These are phyloP conservation scores for Mercurialis annua DNA, from an alignment of 345 rosid species.

Conservation along the genomic window DNA sequence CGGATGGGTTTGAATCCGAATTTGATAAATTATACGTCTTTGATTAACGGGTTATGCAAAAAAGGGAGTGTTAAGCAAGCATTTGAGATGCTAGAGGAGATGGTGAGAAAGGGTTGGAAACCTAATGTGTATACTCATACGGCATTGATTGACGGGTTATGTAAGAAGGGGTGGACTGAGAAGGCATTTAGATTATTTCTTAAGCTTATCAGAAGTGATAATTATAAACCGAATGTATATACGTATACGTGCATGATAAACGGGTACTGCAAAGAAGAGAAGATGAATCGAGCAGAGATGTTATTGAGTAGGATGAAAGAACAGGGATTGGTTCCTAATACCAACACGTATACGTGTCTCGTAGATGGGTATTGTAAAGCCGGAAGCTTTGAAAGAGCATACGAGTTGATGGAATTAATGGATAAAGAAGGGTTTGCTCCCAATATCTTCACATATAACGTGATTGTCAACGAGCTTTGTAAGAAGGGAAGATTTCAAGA, in stretches of 20 bases:
- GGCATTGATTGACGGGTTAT: constrained; percentile 68
- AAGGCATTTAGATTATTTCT: constrained; percentile 84
- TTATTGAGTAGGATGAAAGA: constrained; percentile 74
- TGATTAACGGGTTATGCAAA: constrained; percentile 77
- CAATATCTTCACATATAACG: constrained; percentile 63
- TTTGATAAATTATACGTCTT: constrained; percentile 68
- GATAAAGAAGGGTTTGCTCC: constrained; percentile 53
- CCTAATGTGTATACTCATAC: constrained; percentile 88
- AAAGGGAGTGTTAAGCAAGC: constrained; percentile 84
- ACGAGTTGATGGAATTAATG: constrained; percentile 71
- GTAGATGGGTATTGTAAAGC: constrained; percentile 69
- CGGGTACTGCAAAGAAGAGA: constrained; percentile 77
- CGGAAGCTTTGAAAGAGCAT: constrained; percentile 66
- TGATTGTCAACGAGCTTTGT: constrained; percentile 53
- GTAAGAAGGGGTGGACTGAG: constrained; percentile 93
- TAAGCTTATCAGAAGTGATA: constrained; percentile 76
- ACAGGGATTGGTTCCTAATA: constrained; percentile 71
- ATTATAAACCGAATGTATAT: constrained; percentile 72
- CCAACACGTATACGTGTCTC: constrained; percentile 68
- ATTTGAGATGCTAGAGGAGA: constrained; percentile 81
- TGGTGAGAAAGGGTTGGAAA: constrained; percentile 74
- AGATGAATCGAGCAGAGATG: constrained; percentile 88
- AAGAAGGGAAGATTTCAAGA: constrained; percentile 60
- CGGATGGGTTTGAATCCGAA: constrained; percentile 64
- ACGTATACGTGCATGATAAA: constrained; percentile 78